Conservation (phyloP, 805 yeast genomes). For the Ogataea henricii region DNA sequence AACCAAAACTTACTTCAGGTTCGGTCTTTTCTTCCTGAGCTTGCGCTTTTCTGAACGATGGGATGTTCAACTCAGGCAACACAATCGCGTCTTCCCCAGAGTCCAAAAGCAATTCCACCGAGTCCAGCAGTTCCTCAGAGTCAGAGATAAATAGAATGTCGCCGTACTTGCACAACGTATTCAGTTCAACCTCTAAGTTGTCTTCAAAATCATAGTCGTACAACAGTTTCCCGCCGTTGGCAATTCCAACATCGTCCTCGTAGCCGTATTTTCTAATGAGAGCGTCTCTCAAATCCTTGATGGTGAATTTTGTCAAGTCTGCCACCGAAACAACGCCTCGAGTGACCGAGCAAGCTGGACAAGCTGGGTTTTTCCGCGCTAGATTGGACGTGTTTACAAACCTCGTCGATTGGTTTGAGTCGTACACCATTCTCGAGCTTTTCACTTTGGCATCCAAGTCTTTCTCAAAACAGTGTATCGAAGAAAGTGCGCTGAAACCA, state of each 20-base stretch:
- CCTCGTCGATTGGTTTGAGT: conserved; percentile 56
- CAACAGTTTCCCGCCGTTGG: conserved; percentile 51
- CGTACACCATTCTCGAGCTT: conserved; percentile 50
- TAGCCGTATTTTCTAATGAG: conserved; percentile 54
- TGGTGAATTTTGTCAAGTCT: conserved; percentile 33
- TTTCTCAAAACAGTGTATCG: conserved; percentile 51
- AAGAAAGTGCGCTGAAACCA: conserved; percentile 79
- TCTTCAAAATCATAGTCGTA: conserved; percentile 92
- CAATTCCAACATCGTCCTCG: conserved; percentile 58
- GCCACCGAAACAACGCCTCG: conserved; percentile 49
- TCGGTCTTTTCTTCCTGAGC: conserved; percentile 28
- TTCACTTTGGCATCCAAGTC: conserved; percentile 31
- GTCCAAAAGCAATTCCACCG: conserved; percentile 60
- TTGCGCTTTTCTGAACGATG: conserved; percentile 18
- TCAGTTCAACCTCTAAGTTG: conserved; percentile 51
- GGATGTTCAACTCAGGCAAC: conserved; percentile 29
- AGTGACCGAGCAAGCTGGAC: conserved; percentile 64
- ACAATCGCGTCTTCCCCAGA: conserved; percentile 12
- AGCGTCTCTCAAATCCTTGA: conserved; percentile 54
- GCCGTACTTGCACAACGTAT: conserved; percentile 56
- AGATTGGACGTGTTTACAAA: conserved; percentile 66
- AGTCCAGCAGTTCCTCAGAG: conserved; percentile 68
- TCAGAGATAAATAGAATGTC: conserved; percentile 71
- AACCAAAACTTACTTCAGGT: conserved; percentile 22
- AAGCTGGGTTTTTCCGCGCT: conserved; percentile 64